Percentiles rank a stretch among this genome's conserved stretches.
Conservation (phyloP, 768 basidiomycete genomes). For the Crassisporium funariophilum region DNA sequence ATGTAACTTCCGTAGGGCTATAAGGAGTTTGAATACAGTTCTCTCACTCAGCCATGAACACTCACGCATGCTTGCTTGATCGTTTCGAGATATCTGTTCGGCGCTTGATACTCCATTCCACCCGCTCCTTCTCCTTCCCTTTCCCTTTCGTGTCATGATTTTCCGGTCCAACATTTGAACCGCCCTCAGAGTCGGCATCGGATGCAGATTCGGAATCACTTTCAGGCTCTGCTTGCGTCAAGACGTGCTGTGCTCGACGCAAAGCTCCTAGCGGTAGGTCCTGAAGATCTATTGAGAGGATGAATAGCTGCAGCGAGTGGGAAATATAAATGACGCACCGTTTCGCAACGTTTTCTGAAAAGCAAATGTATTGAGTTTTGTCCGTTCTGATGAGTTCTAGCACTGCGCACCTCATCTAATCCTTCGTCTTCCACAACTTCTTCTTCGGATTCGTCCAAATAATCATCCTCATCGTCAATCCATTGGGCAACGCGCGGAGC, state of each 20-base stretch:
- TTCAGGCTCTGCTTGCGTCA: constrained; percentile 43
- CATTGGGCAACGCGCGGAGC: constrained; percentile 63
- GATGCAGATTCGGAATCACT: constrained; percentile 41
- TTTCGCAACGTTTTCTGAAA: constrained; percentile 28
- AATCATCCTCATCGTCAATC: constrained; percentile 38
- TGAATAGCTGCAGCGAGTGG: background rate
- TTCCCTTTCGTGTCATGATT: constrained; percentile 23
- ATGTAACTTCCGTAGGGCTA: constrained; percentile 81
- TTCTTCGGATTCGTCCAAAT: constrained; percentile 14
- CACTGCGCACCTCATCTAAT: constrained; percentile 15
- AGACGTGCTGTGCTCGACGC: constrained; percentile 60
- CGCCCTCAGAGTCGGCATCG: constrained; percentile 21
- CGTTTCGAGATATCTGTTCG: constrained; percentile 59
- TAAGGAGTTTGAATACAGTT: constrained; percentile 5
- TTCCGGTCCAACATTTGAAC: constrained; percentile 12
- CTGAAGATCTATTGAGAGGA: constrained; percentile 48
- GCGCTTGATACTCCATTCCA: constrained; percentile 43
- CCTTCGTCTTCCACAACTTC: constrained; percentile 14
- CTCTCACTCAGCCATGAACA: constrained; percentile 14
- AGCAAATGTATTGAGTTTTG: background rate
- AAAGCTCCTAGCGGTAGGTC: constrained; percentile 65
- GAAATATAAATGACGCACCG: constrained; percentile 16
- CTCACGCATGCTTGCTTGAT: constrained; percentile 85
- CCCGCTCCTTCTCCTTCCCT: constrained; percentile 39
- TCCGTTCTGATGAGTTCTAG: background rate